Percentiles rank a stretch among this genome's conserved stretches.
These are phyloP conservation scores for Usnea hakonensis DNA, from an alignment of 495 filamentous ascomycete genomes.

Conservation along the genomic window DNA sequence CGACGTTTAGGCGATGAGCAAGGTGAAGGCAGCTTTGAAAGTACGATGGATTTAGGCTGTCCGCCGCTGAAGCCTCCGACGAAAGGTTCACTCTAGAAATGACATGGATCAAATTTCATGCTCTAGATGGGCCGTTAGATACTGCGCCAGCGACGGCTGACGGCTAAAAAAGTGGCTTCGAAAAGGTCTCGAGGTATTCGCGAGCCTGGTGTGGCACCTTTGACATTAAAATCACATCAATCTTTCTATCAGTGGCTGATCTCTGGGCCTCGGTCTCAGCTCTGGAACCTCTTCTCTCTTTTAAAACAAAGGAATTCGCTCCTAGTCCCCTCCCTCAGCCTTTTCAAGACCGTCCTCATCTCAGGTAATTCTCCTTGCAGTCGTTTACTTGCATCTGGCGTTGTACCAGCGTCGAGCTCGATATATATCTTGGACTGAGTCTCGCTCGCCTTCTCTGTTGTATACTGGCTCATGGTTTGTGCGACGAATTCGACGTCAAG, in stretches of 20 bases:
- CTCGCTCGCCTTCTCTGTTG: slow-evolving; percentile 69
- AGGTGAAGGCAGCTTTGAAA: neutral
- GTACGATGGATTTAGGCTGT: neutral
- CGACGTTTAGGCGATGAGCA: neutral
- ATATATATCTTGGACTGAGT: slow-evolving; percentile 83
- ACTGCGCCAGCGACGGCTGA: neutral
- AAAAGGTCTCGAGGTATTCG: no score
- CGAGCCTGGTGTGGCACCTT: neutral
- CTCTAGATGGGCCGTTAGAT: neutral
- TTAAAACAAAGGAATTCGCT: slow-evolving; percentile 80
- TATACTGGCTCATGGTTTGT: slow-evolving; percentile 82
- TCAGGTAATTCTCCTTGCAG: slow-evolving; percentile 81
- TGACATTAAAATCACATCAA: neutral
- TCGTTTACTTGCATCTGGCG: slow-evolving; percentile 67
- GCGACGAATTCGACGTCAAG: slow-evolving; percentile 95
- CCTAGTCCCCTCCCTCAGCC: slow-evolving; percentile 70
- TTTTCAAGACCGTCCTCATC: slow-evolving; percentile 79
- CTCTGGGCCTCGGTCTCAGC: neutral
- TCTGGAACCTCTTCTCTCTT: slow-evolving; percentile 31
- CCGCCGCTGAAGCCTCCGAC: neutral
- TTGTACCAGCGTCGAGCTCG: slow-evolving; percentile 77
- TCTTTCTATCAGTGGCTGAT: neutral
- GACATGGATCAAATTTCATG: neutral
- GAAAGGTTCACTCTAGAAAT: neutral
- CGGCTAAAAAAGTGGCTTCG: neutral